Evolutionary conservation across 1,284 basidiomycete genomes (phyloP), one percentile per base, ranked within the genome.

Genomic region (Cryptococcus sp.): DNA sequence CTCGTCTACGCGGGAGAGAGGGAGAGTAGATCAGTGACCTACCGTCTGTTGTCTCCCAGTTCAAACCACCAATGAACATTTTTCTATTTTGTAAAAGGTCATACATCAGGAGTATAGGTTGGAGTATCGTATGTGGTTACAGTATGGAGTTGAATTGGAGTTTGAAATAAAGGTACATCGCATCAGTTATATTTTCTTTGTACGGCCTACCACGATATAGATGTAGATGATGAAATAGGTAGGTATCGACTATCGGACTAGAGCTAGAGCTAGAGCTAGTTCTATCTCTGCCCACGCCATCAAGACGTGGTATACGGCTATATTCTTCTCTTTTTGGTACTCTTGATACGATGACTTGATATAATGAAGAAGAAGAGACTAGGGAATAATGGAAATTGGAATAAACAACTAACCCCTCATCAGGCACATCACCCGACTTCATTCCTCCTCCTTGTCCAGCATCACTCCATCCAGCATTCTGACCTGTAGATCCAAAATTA

Each of bases 21-120:
- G 22, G 14, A n/a, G n/a, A 21, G 18, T 31, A 16, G 45, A 31
- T n/a, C 4, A 14, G 25, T 16, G 19, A 72, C 77, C 66, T 53
- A 81, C 91, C 91, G 79, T 96, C 92, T 67, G 88, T 91, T 60
- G 91, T 96, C 75, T 96, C 91, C 91, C 92, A 96, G 78, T 94
- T 93, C 53, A 96, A 80, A 60, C 92, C 91, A 60, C 91, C 91
- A 67, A 96, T 88, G 73, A 96, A 96, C 91, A 93, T 96, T 81
- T 97, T 97, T 76, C 92, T 94, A 81, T 75, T 75, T 57, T 50
- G 3, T n/a, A 23, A 18, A 31, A 14, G 21, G 43, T 49, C 39
- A 18, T n/a, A 41, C 22, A 18, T 21, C n/a, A 14, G 37, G 31
- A 22, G 31, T n/a, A 23, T 21, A 24, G 34, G 2, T 32, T 25